Conservation (phyloP, 75 land plant genomes). For the Picea glauca region DNA sequence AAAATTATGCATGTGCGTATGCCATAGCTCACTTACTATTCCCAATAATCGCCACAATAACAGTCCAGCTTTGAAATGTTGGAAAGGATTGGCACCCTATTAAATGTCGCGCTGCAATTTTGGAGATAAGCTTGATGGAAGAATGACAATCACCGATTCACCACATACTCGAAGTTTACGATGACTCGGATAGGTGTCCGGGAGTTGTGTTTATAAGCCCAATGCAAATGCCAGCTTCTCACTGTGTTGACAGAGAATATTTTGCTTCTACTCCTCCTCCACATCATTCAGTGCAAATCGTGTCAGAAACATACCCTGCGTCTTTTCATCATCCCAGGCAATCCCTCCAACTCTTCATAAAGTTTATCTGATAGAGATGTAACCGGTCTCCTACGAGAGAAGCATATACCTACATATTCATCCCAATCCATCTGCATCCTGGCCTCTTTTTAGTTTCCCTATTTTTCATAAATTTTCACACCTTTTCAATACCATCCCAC, state of each 20-base stretch:
- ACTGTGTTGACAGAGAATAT: not conserved
- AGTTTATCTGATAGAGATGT: constrained; percentile 1
- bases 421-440: constrained; percentile 23
- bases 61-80: too few relatives aligned
- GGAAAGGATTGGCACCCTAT: too few relatives aligned
- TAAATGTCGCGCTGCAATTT: too few relatives aligned
- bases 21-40: too few relatives aligned
- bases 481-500: constrained; percentile 19
- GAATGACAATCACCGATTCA: constrained; percentile 9
- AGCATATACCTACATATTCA: constrained; percentile 18
- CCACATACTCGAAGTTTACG: constrained; percentile 5
- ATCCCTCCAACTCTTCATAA: not conserved
- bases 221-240: constrained; percentile 13
- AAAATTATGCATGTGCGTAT: too few relatives aligned
- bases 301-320: constrained; percentile 9
- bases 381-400: constrained; percentile 20
- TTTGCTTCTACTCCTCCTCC: not conserved
- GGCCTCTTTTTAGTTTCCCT: constrained; percentile 10
- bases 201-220: not conserved
- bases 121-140: not conserved
- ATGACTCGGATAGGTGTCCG: not conserved
- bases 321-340: not conserved
- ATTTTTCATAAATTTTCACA: constrained; percentile 15
- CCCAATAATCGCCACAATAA: too few relatives aligned
- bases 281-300: not conserved